Percentiles rank a stretch among this genome's conserved stretches.
These are phyloP conservation scores for Glycyrrhiza uralensis DNA, from an alignment of 306 rosid genomes.

Conservation along the genomic window DNA sequence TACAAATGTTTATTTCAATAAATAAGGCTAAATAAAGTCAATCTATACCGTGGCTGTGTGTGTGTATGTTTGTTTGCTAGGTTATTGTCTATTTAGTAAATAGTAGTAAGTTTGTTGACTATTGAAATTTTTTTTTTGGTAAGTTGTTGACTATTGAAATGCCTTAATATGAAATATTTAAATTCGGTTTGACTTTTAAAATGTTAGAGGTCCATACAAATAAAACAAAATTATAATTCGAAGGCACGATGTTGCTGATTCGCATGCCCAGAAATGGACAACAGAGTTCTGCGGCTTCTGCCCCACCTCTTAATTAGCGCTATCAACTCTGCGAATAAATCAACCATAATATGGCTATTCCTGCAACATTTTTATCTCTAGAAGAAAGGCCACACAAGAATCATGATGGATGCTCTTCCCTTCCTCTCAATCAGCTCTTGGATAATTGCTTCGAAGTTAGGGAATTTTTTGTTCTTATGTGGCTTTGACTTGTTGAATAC, in stretches of 20 bases:
- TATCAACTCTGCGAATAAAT: constrained; percentile 20
- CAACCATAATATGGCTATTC: not conserved
- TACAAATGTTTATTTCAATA: too few relatives aligned
- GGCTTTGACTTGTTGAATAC: constrained; percentile 62
- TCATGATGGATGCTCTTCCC: not conserved
- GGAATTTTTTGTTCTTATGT: constrained; percentile 47
- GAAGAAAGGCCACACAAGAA: constrained; percentile 5
- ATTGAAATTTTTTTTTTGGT: too few relatives aligned
- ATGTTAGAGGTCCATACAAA: too few relatives aligned
- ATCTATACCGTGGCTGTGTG: too few relatives aligned
- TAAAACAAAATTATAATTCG: not conserved
- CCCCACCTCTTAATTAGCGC: constrained; percentile 5
- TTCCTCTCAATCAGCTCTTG: not conserved
- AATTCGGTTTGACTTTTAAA: too few relatives aligned
- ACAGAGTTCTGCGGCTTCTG: not conserved
- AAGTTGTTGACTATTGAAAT: too few relatives aligned
- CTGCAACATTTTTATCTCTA: constrained; percentile 19
- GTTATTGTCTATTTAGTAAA: too few relatives aligned
- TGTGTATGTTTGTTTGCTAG: too few relatives aligned
- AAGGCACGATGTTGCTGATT: constrained; percentile 1
- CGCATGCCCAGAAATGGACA: constrained; percentile 22
- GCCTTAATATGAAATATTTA: too few relatives aligned
- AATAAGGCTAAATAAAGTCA: too few relatives aligned
- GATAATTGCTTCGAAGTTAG: constrained; percentile 61
- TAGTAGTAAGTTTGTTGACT: too few relatives aligned